Base-by-base conservation (phyloP, 768 basidiomycete genomes). In the Russula dissimulans region DNA sequence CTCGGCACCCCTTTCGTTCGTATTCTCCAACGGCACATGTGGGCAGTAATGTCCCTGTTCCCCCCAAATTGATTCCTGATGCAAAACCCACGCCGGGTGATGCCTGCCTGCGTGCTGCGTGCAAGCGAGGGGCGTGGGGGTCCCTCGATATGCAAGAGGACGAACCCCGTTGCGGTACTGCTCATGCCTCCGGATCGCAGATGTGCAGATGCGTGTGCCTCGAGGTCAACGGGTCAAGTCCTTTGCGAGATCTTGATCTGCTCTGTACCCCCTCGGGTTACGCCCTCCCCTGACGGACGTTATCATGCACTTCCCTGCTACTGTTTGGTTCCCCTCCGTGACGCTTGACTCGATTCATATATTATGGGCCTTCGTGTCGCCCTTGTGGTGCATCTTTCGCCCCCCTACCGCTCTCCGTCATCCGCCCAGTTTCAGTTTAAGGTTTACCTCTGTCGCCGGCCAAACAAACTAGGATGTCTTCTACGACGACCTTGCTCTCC, bases 211-310 rank as follows among this genome's bases (percentile, higher is more conserved):
- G 38, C 17, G 56, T 47, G 56, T 48, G 56, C 56, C 56, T 57
- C 48, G 56, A 55, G 59, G 54, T 41, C 29, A 48, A 26, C 10
- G 15, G 34, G 14, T 45, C 44, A 34, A 45, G 39, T 52, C 31
- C 42, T 18, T 15, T 12, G 15, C 39, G 39, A 41, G 39, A 15
- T 11, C 11, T 41, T 49, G 61, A 62, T 62, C 61, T 48, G 58
- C 48, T 60, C 58, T 54, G 9, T 29, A 31, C 41, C 53, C 46
- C 41, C 41, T 54, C 32, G 15, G 9, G 18, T 52, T 43, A 49
- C 59, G 46, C 53, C 42, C 59, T 53, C 50, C 54, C 56, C 60
- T 61, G 60, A 49, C 56, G 42, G 55, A 57, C 42, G 57, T 53
- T 62, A 59, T 53, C 45, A 6, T n/a, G 41, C 52, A 44, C 43